A percentile compares a stretch with the other conserved stretches of the same genome.
phyloP scores from a whole-genome alignment of 495 filamentous ascomycete genomes.

The Talaromyces borbonicus region DNA sequence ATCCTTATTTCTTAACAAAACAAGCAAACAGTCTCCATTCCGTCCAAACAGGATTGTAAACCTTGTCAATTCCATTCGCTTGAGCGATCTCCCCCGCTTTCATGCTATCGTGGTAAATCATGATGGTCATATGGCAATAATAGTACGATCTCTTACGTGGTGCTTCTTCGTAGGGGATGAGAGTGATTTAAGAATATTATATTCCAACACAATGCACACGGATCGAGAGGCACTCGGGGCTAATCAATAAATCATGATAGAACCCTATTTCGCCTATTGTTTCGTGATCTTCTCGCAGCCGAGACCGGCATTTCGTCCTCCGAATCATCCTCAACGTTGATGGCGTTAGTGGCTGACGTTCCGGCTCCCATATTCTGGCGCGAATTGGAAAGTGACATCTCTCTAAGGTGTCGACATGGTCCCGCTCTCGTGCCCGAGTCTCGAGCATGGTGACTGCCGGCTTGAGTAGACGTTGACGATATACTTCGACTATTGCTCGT shows the following conservation, averaged over 20 bases:
- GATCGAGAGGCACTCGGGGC: too few relatives aligned
- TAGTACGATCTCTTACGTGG: too few relatives aligned
- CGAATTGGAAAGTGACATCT: background rate
- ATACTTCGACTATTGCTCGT: too few relatives aligned
- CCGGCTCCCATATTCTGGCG: conserved; percentile 5
- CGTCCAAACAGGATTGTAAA: too few relatives aligned
- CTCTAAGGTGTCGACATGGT: background rate
- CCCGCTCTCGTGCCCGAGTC: background rate
- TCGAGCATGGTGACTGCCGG: too few relatives aligned
- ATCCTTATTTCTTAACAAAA: too few relatives aligned
- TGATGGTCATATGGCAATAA: conserved; percentile 3
- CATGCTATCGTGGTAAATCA: background rate
- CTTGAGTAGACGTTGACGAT: too few relatives aligned
- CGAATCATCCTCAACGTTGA: conserved; percentile 21
- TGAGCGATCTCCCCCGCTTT: background rate
- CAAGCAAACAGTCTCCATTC: too few relatives aligned
- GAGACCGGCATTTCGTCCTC: conserved; percentile 29
- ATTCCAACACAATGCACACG: background rate
- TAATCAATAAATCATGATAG: background rate
- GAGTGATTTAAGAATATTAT: background rate
- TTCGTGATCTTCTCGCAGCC: conserved; percentile 15
- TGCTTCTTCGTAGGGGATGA: background rate
- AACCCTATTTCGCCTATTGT: background rate
- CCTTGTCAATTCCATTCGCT: background rate
- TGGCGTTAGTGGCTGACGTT: conserved; percentile 14